Conservation (phyloP, 2,329 filamentous ascomycete genomes). For the Cladosporium sp. region DNA sequence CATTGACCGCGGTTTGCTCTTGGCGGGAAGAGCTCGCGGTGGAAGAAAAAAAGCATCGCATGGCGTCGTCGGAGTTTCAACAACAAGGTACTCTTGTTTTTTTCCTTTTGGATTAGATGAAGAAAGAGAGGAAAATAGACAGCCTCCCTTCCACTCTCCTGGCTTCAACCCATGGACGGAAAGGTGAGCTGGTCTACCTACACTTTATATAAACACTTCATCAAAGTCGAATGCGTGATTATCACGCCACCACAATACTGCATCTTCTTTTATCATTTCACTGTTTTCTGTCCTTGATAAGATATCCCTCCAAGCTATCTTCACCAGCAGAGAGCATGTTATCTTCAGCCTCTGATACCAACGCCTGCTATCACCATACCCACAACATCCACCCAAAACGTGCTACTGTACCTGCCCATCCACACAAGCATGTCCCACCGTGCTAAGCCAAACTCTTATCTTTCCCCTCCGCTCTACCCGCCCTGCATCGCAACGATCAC, state of each 20-base stretch:
- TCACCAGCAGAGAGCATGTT: no score
- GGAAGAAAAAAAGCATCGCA: constrained; percentile 14
- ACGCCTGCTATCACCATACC: no score
- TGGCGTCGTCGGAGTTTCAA: constrained; percentile 14
- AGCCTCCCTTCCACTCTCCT: neutral
- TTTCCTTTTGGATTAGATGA: constrained; percentile 11
- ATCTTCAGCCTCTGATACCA: no score
- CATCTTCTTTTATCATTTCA: constrained; percentile 17
- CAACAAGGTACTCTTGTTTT: constrained; percentile 5
- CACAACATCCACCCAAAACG: no score
- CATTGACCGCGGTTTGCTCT: constrained; percentile 33
- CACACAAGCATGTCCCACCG: no score
- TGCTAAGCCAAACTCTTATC: no score
- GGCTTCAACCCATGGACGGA: constrained; percentile 12
- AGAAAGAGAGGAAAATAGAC: neutral
- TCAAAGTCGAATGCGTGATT: neutral
- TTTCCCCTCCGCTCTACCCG: no score
- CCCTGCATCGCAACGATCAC: no score
- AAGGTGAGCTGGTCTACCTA: no score
- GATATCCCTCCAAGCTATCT: no score
- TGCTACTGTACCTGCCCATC: no score
- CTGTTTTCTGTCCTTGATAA: no score
- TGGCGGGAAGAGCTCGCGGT: neutral
- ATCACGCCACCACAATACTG: constrained; percentile 16
- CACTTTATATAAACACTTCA: neutral